Percentiles rank a stretch among this genome's conserved stretches.
Evolutionary conservation across 2,329 filamentous ascomycete species (phyloP).

Genomic region (Epicoccum sorghinum): DNA sequence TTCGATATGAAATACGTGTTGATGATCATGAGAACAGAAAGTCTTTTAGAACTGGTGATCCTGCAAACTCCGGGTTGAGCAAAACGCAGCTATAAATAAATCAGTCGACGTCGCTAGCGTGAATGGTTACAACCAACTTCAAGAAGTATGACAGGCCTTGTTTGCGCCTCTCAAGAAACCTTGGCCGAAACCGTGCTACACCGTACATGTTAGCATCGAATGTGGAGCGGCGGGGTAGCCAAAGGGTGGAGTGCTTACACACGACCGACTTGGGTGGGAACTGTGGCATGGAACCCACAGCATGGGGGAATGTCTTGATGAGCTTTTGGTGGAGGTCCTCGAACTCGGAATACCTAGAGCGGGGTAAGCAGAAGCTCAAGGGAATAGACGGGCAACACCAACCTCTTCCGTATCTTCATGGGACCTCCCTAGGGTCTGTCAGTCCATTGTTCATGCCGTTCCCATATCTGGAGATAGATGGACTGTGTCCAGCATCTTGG

Average conservation of each 20-base stretch:
- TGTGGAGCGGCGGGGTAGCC: conserved; percentile 24
- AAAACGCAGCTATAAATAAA: conserved; percentile 73
- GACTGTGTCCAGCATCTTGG: conserved; percentile 7
- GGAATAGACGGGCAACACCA: conserved; percentile 5
- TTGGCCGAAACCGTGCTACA: conserved; percentile 71
- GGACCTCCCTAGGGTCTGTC: conserved; percentile 55
- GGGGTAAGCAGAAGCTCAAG: conserved; percentile 25
- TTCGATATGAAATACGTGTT: not conserved
- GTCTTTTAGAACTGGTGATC: conserved; percentile 87
- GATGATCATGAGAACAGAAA: conserved; percentile 72
- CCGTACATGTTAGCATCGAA: conserved; percentile 24
- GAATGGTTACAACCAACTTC: conserved; percentile 63
- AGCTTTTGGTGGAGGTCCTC: conserved; percentile 79
- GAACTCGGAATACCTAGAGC: conserved; percentile 85
- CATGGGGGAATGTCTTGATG: conserved; percentile 80
- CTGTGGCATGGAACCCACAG: conserved; percentile 82
- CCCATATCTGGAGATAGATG: conserved; percentile 2
- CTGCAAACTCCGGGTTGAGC: conserved; percentile 90
- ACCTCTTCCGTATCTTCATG: conserved; percentile 67
- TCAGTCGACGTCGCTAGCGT: conserved; percentile 36
- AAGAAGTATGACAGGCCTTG: conserved; percentile 89
- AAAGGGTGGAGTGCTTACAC: conserved; percentile 59
- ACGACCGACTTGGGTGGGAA: conserved; percentile 91
- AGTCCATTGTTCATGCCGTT: conserved; percentile 12
- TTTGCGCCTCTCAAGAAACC: conserved; percentile 84